phyloP scores from a whole-genome alignment of 805 yeast species.

The Blastobotrys americana region DNA sequence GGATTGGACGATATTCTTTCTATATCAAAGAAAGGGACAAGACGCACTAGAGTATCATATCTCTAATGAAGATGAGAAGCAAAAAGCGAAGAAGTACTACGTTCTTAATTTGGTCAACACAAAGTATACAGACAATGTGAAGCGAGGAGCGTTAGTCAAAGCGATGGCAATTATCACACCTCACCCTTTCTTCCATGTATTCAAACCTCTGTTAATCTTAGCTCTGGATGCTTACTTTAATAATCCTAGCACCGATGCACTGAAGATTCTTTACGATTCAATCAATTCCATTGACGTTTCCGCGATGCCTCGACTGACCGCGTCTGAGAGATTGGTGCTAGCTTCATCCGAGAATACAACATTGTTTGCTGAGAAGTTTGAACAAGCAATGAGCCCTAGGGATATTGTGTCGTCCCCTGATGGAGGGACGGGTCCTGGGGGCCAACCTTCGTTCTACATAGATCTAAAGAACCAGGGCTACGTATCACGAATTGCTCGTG shows the following conservation, averaged over 20 bases:
- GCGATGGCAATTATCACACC: constrained; percentile 53
- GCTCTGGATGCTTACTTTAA: constrained; percentile 44
- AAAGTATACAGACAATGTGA: constrained; percentile 35
- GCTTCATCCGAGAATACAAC: constrained; percentile 20
- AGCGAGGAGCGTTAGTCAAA: constrained; percentile 55
- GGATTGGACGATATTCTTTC: constrained; percentile 48
- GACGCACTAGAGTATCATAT: constrained; percentile 27
- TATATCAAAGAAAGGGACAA: constrained; percentile 25
- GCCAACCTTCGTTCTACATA: constrained; percentile 19
- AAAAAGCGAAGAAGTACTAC: constrained; percentile 42
- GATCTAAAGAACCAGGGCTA: constrained; percentile 23
- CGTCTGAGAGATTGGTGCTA: constrained; percentile 25
- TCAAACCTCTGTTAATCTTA: constrained; percentile 51
- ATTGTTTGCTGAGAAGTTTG: constrained; percentile 24
- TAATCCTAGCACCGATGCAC: constrained; percentile 18
- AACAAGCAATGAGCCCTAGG: constrained; percentile 8
- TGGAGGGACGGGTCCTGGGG: constrained; percentile 2
- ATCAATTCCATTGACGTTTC: constrained; percentile 26
- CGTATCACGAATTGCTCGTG: constrained; percentile 16
- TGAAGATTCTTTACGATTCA: constrained; percentile 26
- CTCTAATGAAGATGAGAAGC: constrained; percentile 17
- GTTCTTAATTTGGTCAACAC: constrained; percentile 53
- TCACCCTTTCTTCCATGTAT: constrained; percentile 45
- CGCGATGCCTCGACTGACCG: constrained; percentile 24
- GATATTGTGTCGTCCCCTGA: neutral